phyloP scores from a whole-genome alignment of 2,329 filamentous ascomycete genomes.

The Colletotrichum tabaci region DNA sequence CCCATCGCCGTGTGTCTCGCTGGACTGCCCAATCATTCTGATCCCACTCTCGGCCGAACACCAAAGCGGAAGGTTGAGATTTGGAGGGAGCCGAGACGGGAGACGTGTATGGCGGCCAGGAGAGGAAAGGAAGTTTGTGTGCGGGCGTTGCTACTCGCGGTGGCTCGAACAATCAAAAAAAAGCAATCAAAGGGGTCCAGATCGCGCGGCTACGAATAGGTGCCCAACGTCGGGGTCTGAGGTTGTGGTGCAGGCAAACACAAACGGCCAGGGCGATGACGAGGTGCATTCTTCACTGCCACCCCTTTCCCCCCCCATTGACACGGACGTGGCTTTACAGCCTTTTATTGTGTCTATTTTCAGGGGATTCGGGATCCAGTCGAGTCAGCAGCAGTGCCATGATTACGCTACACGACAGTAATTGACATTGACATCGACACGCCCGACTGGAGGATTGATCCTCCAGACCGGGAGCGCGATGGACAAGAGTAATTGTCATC shows the following conservation, averaged over 20 bases:
- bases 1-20: neutral
- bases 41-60: constrained; percentile 9
- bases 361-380: constrained; percentile 12
- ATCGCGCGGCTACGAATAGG: neutral
- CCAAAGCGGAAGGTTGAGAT: constrained; percentile 28
- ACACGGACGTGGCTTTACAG: constrained; percentile 12
- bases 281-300: constrained; percentile 25
- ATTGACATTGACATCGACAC: constrained; percentile 20
- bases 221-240: constrained; percentile 10
- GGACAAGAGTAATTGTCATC: constrained; percentile 5
- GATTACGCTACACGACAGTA: constrained; percentile 3
- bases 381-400: constrained; percentile 28
- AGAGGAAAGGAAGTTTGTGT: constrained; percentile 8
- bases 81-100: neutral
- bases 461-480: neutral
- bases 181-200: constrained; percentile 28
- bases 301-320: constrained; percentile 2
- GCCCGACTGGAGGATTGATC: neutral
- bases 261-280: constrained; percentile 17
- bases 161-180: constrained; percentile 28
- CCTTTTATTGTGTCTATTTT: constrained; percentile 10
- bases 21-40: neutral
- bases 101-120: neutral
- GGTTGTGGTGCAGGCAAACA: constrained; percentile 9
- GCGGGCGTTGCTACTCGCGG: constrained; percentile 12